Conservation (phyloP, 1,284 basidiomycete genomes). For the Pseudozyma hubeiensis region DNA sequence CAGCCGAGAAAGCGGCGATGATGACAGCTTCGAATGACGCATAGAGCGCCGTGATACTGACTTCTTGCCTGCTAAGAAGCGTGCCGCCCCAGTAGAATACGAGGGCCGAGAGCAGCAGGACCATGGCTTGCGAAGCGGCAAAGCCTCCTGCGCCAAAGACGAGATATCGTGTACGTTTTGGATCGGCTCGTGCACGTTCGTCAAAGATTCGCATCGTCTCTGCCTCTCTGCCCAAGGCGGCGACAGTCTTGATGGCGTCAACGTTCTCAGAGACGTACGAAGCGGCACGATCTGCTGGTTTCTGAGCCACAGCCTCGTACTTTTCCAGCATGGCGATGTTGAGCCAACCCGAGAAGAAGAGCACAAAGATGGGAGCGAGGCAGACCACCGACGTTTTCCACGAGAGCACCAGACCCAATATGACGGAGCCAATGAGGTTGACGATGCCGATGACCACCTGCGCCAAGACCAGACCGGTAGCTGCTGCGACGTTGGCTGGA, state of each 20-base stretch:
- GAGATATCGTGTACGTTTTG: constrained; percentile 56
- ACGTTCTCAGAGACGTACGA: constrained; percentile 70
- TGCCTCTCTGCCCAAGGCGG: constrained; percentile 69
- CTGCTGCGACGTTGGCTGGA: constrained; percentile 68
- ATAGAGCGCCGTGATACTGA: constrained; percentile 48
- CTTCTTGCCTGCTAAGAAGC: constrained; percentile 59
- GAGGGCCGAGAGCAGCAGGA: constrained; percentile 66
- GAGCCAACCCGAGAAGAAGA: constrained; percentile 58
- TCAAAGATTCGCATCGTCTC: constrained; percentile 65
- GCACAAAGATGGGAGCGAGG: constrained; percentile 66
- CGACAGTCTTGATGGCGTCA: constrained; percentile 69
- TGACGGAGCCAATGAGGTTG: constrained; percentile 68
- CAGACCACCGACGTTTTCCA: constrained; percentile 69
- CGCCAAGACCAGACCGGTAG: constrained; percentile 69
- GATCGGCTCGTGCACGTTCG: constrained; percentile 41
- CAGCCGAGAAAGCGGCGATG: constrained; percentile 67
- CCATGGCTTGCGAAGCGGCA: constrained; percentile 67
- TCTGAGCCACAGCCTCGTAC: constrained; percentile 63
- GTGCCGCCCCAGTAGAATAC: constrained; percentile 70
- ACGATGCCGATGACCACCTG: constrained; percentile 66
- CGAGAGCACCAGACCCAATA: constrained; percentile 69
- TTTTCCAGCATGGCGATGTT: constrained; percentile 68
- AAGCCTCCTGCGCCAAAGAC: constrained; percentile 66
- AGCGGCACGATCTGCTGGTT: constrained; percentile 59
- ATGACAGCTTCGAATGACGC: constrained; percentile 69